A percentile compares a stretch with the other conserved stretches of the same genome.
phyloP scores from a whole-genome alignment of 805 yeast genomes.

The Jamesozyma piceae region DNA sequence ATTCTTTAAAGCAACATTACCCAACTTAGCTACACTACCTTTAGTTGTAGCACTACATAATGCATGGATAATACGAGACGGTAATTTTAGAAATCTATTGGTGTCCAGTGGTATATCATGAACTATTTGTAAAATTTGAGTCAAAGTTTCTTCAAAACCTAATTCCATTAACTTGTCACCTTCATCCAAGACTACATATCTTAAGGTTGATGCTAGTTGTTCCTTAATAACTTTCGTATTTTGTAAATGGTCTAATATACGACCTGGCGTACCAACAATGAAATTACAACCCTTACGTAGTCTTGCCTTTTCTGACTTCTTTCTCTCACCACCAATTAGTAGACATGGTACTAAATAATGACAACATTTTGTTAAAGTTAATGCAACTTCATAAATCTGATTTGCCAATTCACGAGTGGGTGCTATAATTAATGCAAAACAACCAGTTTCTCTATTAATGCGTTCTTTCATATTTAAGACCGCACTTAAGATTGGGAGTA shows the following conservation, averaged over 20 bases:
- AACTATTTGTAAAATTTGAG: conserved; percentile 58
- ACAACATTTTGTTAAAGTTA: conserved; percentile 60
- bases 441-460: conserved; percentile 58
- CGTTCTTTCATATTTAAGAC: conserved; percentile 47
- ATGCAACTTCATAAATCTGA: conserved; percentile 78
- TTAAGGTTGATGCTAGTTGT: conserved; percentile 46
- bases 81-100: conserved; percentile 46
- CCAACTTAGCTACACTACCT: conserved; percentile 67
- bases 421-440: conserved; percentile 79
- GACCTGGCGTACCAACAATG: conserved; percentile 95
- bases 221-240: conserved; percentile 68
- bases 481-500: conserved; percentile 71
- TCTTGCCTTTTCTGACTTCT: conserved; percentile 92
- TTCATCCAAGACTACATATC: conserved; percentile 91
- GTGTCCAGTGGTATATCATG: conserved; percentile 36
- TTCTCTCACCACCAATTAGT: conserved; percentile 97
- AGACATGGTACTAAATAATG: conserved; percentile 91
- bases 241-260: conserved; percentile 88
- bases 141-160: conserved; percentile 90
- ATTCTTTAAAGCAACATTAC: conserved; percentile 62
- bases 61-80: conserved; percentile 62
- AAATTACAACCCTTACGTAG: conserved; percentile 91
- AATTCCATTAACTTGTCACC: conserved; percentile 93
- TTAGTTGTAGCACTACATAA: conserved; percentile 93
- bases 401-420: conserved; percentile 94